These are phyloP conservation scores for Blastocystis sp. DNA, from an alignment of 352 stramenopile species.

Conservation along the genomic window DNA sequence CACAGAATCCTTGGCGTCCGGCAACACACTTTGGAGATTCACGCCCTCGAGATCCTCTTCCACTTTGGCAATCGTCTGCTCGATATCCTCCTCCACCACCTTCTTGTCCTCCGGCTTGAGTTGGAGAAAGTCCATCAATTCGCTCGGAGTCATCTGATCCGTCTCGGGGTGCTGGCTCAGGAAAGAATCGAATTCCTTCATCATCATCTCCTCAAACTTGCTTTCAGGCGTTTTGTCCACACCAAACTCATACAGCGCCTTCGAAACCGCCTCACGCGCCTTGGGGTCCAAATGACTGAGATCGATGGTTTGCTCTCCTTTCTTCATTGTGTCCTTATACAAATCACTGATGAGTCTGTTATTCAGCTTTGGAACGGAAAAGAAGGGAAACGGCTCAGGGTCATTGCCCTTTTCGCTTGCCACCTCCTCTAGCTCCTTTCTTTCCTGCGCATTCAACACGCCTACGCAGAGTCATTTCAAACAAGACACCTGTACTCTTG, in stretches of 20 bases:
- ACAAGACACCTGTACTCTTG: not conserved
- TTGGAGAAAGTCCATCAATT: slow-evolving; percentile 21
- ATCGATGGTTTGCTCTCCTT: not conserved
- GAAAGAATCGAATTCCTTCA: not conserved
- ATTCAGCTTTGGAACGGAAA: not conserved
- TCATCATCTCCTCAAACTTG: slow-evolving; percentile 9
- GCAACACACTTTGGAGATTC: slow-evolving; percentile 26
- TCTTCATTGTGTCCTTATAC: not conserved
- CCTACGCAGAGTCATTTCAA: not conserved
- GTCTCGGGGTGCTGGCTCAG: slow-evolving; percentile 7
- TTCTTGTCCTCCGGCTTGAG: slow-evolving; percentile 35
- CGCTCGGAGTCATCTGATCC: slow-evolving; percentile 30
- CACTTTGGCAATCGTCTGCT: slow-evolving; percentile 7
- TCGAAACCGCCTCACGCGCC: not conserved
- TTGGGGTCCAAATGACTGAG: not conserved
- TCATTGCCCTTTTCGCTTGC: not conserved
- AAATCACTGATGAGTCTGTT: not conserved
- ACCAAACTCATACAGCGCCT: slow-evolving; percentile 21
- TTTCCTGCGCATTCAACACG: not conserved
- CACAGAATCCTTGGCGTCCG: not conserved
- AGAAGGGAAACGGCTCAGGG: not conserved
- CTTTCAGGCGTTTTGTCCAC: not conserved
- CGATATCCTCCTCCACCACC: not conserved
- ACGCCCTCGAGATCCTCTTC: slow-evolving; percentile 11
- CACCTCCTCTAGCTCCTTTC: not conserved